These are phyloP conservation scores for Triadica sebifera DNA, from an alignment of 345 rosid genomes.

Conservation along the genomic window DNA sequence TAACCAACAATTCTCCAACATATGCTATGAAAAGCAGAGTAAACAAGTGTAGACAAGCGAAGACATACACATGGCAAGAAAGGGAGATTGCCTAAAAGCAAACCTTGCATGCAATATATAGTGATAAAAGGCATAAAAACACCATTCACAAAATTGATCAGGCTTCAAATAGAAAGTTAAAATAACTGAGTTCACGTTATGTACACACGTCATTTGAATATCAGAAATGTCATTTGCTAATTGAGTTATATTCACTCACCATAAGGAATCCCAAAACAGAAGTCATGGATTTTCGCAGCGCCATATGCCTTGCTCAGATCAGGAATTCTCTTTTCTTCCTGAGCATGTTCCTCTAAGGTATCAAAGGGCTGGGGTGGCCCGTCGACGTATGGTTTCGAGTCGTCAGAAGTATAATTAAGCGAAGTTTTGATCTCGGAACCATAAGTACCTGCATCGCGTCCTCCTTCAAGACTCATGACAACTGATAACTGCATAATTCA, in stretches of 20 bases:
- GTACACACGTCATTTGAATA: background rate
- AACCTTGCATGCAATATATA: background rate
- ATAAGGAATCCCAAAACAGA: slow-evolving; percentile 92
- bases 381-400: slow-evolving; percentile 43
- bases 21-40: background rate
- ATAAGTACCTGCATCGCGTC: slow-evolving; percentile 22
- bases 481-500: slow-evolving; percentile 42
- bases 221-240: background rate
- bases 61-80: background rate
- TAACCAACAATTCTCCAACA: background rate
- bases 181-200: background rate
- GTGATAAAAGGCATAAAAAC: background rate
- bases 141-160: background rate
- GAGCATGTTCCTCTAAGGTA: slow-evolving; percentile 19
- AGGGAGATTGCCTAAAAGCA: background rate
- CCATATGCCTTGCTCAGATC: slow-evolving; percentile 41
- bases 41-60: background rate
- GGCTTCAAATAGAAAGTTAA: background rate
- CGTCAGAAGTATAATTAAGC: slow-evolving; percentile 42
- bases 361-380: slow-evolving; percentile 29
- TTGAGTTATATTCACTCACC: slow-evolving; percentile 48
- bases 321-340: slow-evolving; percentile 9
- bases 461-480: slow-evolving; percentile 50
- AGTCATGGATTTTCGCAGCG: slow-evolving; percentile 81
- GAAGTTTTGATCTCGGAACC: slow-evolving; percentile 31